phyloP scores from a whole-genome alignment of 2,329 filamentous ascomycete genomes.

The Neurospora sp. region DNA sequence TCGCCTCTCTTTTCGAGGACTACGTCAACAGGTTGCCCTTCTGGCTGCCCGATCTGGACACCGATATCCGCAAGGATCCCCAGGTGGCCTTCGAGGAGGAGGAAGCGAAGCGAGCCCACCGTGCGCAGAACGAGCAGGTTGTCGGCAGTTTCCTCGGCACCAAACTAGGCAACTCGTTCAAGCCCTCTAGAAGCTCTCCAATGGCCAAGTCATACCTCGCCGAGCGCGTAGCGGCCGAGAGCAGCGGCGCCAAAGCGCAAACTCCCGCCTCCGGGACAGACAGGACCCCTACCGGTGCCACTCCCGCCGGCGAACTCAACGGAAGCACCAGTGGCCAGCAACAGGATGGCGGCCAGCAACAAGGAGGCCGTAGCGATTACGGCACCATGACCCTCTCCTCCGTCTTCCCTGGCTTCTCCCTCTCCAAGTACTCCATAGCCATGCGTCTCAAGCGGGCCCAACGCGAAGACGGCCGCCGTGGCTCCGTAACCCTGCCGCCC shows the following conservation, averaged over 20 bases:
- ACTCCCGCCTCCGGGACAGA: conserved; percentile 3
- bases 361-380: conserved; percentile 28
- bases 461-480: conserved; percentile 26
- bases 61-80: conserved; percentile 87
- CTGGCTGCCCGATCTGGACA: conserved; percentile 87
- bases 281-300: conserved; percentile 16
- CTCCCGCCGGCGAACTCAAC: conserved; percentile 10
- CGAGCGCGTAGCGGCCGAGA: conserved; percentile 42
- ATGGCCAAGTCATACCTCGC: conserved; percentile 54
- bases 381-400: conserved; percentile 46
- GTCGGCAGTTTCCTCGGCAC: conserved; percentile 78
- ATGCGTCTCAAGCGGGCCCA: conserved; percentile 32
- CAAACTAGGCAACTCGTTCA: conserved; percentile 41
- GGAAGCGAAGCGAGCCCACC: conserved; percentile 70
- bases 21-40: conserved; percentile 94
- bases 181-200: conserved; percentile 54
- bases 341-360: conserved; percentile 1
- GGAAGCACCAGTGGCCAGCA: background rate
- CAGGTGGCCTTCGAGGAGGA: conserved; percentile 85
- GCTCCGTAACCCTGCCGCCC: conserved; percentile 52
- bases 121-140: conserved; percentile 76
- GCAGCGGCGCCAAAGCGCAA: conserved; percentile 19
- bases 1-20: conserved; percentile 86
- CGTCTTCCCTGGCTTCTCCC: conserved; percentile 73
- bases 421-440: conserved; percentile 61